Evolutionary conservation across 805 yeast genomes (phyloP).

Genomic region (Ogataea pini): DNA sequence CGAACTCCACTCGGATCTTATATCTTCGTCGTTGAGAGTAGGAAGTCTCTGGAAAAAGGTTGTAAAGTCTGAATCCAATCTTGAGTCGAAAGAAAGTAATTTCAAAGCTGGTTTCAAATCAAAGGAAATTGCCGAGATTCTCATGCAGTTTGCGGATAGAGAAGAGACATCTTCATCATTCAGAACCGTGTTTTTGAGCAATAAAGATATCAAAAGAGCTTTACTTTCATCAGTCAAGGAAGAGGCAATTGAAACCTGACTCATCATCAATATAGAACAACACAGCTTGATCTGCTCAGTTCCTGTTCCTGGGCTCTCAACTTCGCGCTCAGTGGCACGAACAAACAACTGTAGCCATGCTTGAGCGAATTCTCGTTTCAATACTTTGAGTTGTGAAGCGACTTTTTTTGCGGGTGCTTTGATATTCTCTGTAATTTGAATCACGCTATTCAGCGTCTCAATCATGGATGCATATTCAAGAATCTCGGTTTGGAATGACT

Average conservation of each 20-base stretch:
- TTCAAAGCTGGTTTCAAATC: neutral
- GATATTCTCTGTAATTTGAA: slow-evolving; percentile 6
- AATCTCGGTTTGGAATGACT: slow-evolving; percentile 10
- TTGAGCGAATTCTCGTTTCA: slow-evolving; percentile 22
- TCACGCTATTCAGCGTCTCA: slow-evolving; percentile 8
- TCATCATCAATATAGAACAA: slow-evolving; percentile 28
- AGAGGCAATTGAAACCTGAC: slow-evolving; percentile 14
- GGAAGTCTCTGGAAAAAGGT: slow-evolving; percentile 11
- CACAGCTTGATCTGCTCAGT: slow-evolving; percentile 19
- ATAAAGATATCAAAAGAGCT: slow-evolving; percentile 14
- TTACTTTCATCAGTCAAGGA: slow-evolving; percentile 12
- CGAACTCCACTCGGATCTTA: slow-evolving; percentile 12
- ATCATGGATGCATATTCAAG: slow-evolving; percentile 6
- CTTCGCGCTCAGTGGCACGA: slow-evolving; percentile 13
- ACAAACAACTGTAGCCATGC: slow-evolving; percentile 19
- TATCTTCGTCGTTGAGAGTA: slow-evolving; percentile 25
- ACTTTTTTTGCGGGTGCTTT: neutral
- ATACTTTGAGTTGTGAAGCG: slow-evolving; percentile 9
- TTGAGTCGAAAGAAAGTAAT: neutral
- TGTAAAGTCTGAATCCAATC: neutral
- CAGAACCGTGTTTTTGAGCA: slow-evolving; percentile 18
- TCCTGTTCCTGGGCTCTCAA: slow-evolving; percentile 1
- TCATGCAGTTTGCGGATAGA: slow-evolving; percentile 24
- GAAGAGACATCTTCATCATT: slow-evolving; percentile 17
- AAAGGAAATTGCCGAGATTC: neutral